Evolutionary conservation across 2,329 filamentous ascomycete genomes (phyloP).

Genomic region (Apiospora marii): DNA sequence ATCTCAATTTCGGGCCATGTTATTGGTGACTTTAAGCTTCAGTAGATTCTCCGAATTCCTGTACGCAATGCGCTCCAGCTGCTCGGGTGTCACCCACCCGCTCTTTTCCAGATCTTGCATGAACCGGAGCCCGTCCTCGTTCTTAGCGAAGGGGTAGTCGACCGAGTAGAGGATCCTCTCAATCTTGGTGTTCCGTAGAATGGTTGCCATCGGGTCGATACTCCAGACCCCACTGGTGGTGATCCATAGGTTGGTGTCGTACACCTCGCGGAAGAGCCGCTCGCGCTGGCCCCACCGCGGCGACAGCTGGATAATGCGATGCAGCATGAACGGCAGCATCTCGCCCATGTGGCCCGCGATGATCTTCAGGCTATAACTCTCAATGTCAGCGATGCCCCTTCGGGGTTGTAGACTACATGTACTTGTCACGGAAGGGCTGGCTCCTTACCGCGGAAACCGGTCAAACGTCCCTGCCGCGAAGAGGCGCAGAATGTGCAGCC

Average conservation of each 20-base stretch:
- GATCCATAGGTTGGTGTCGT: constrained; percentile 63
- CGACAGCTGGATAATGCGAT: constrained; percentile 48
- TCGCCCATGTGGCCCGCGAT: constrained; percentile 52
- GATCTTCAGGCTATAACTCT: constrained; percentile 41
- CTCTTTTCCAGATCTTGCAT: constrained; percentile 57
- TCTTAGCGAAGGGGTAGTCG: constrained; percentile 63
- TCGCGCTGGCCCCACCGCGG: constrained; percentile 40
- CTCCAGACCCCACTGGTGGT: constrained; percentile 64
- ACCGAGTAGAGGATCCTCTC: constrained; percentile 63
- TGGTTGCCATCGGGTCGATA: constrained; percentile 53
- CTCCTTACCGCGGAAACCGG: constrained; percentile 38
- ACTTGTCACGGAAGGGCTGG: too few species aligned
- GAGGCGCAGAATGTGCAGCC: constrained; percentile 43
- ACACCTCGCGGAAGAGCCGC: constrained; percentile 56
- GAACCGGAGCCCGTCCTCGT: constrained; percentile 56
- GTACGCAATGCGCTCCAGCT: constrained; percentile 57
- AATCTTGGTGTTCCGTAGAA: constrained; percentile 53
- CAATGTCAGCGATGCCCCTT: too few species aligned
- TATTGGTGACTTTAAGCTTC: background rate
- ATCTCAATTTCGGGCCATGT: background rate
- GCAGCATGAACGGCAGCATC: constrained; percentile 62
- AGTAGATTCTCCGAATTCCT: constrained; percentile 54
- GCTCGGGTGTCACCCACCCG: constrained; percentile 55
- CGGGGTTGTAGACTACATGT: too few species aligned
- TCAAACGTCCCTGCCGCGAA: constrained; percentile 43